phyloP scores from a whole-genome alignment of 192 early-diverging fungal genomes.

The Rhizophagus sp. region DNA sequence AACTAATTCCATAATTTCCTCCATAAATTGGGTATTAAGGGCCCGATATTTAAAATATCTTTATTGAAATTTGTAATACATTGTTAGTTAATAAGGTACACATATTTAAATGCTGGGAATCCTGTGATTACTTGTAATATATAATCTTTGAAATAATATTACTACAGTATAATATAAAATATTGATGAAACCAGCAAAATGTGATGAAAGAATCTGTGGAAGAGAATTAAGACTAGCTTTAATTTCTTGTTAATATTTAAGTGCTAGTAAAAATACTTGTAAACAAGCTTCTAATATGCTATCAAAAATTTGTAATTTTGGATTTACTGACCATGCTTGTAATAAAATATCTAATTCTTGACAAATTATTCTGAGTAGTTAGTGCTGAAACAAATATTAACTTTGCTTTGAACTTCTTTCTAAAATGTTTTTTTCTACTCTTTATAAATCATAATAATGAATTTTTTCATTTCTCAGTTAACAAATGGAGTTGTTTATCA shows the following conservation, averaged over 20 bases:
- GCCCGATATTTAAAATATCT: background rate
- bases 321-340: conserved; percentile 40
- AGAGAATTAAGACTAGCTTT: conserved; percentile 2
- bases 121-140: conserved; percentile 34
- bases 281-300: conserved; percentile 43
- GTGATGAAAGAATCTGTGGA: conserved; percentile 30
- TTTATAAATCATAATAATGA: too few relatives aligned
- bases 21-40: conserved; percentile 21
- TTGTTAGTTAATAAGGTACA: too few relatives aligned
- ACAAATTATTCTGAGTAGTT: too few relatives aligned
- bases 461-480: too few relatives aligned
- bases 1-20: conserved; percentile 25
- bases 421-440: too few relatives aligned
- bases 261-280: conserved; percentile 35
- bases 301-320: conserved; percentile 42
- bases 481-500: too few relatives aligned
- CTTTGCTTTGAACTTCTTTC: too few relatives aligned
- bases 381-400: too few relatives aligned
- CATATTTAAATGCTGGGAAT: conserved; percentile 44
- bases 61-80: too few relatives aligned
- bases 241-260: conserved; percentile 36
- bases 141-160: conserved; percentile 55
- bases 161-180: conserved; percentile 55
- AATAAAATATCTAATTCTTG: background rate
- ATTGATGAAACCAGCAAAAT: conserved; percentile 56